phyloP scores from a whole-genome alignment of 306 rosid species.

The Quercus suber region DNA sequence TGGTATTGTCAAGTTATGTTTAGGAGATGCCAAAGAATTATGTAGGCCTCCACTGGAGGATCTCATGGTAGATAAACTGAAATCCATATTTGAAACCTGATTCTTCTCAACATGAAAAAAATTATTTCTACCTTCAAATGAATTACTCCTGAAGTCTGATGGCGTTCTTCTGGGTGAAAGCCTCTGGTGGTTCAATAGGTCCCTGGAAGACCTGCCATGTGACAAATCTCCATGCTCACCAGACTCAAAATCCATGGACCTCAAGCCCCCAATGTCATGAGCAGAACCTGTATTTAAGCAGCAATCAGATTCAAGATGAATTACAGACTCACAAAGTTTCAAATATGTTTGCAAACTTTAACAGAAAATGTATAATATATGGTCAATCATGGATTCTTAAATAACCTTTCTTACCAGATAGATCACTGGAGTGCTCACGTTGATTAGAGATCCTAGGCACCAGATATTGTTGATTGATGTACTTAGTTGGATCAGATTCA shows the following conservation, averaged over 20 bases:
- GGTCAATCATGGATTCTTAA: conserved; percentile 37
- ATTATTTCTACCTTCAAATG: conserved; percentile 63
- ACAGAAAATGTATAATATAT: conserved; percentile 35
- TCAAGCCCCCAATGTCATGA: conserved; percentile 52
- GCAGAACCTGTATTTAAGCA: conserved; percentile 35
- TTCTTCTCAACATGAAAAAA: conserved; percentile 48
- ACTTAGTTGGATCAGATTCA: conserved; percentile 45
- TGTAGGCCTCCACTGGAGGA: conserved; percentile 56
- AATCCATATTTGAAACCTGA: conserved; percentile 48
- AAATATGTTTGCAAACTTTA: conserved; percentile 37
- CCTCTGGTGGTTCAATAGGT: conserved; percentile 49
- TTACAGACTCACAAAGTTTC: conserved; percentile 31
- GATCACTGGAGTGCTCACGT: conserved; percentile 52
- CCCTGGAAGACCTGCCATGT: conserved; percentile 57
- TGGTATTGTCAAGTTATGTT: conserved; percentile 46
- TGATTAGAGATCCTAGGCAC: conserved; percentile 44
- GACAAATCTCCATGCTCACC: conserved; percentile 52
- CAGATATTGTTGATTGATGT: conserved; percentile 32
- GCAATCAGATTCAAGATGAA: conserved; percentile 39
- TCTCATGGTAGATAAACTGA: conserved; percentile 53
- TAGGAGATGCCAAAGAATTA: conserved; percentile 60
- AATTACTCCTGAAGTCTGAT: conserved; percentile 52
- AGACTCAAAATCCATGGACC: conserved; percentile 50
- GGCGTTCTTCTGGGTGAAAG: conserved; percentile 63
- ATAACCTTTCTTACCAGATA: conserved; percentile 42